phyloP scores from a whole-genome alignment of 2,329 filamentous ascomycete species.

The Colletotrichum sublineola region DNA sequence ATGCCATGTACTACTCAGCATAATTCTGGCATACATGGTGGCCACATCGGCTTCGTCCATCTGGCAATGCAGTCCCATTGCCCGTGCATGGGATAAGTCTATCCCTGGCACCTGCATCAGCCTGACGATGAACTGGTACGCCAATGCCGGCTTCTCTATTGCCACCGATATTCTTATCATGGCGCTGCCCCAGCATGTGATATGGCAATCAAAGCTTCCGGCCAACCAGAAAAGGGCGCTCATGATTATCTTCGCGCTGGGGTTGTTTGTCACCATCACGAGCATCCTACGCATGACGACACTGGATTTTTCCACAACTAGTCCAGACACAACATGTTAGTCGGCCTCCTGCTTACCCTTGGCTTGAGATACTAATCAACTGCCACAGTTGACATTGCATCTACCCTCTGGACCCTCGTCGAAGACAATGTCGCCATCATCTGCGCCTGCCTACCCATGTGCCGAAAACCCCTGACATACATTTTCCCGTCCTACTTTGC shows the following conservation, averaged over 20 bases:
- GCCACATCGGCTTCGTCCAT: constrained; percentile 61
- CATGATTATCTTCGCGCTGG: constrained; percentile 58
- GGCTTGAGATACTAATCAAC: constrained; percentile 45
- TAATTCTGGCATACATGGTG: constrained; percentile 61
- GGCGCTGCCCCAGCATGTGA: constrained; percentile 53
- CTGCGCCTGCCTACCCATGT: constrained; percentile 48
- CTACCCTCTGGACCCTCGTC: constrained; percentile 47
- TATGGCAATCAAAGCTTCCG: constrained; percentile 60
- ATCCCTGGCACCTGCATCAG: constrained; percentile 50
- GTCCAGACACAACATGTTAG: constrained; percentile 54
- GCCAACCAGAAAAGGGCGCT: constrained; percentile 56
- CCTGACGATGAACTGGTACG: constrained; percentile 40
- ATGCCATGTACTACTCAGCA: constrained; percentile 56
- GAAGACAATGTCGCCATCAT: constrained; percentile 46
- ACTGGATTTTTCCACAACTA: constrained; percentile 55
- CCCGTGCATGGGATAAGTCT: constrained; percentile 55
- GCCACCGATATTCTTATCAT: constrained; percentile 44
- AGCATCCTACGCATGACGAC: constrained; percentile 58
- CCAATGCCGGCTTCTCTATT: constrained; percentile 41
- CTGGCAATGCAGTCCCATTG: constrained; percentile 64
- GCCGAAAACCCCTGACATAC: constrained; percentile 54
- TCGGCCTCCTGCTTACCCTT: not conserved
- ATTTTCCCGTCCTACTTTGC: constrained; percentile 53
- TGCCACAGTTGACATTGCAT: constrained; percentile 38
- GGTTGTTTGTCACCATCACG: constrained; percentile 57